Evolutionary conservation across 2,329 filamentous ascomycete species (phyloP).

Genomic region (Pseudogymnoascus sp.): DNA sequence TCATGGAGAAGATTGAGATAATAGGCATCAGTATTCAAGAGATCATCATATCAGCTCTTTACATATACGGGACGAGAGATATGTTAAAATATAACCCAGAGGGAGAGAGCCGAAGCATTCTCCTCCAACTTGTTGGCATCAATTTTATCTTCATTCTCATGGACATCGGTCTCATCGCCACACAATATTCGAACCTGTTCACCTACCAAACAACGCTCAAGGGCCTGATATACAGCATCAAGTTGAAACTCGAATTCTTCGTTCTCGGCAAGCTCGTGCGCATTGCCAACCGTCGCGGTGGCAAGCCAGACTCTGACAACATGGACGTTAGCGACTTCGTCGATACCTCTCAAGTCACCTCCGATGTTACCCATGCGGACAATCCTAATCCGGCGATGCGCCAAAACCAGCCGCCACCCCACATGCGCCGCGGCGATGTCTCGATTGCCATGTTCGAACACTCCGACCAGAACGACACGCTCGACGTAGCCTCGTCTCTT

Average conservation of each 20-base stretch:
- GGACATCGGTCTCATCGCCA: conserved; percentile 32
- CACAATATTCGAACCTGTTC: conserved; percentile 31
- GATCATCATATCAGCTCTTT: conserved; percentile 37
- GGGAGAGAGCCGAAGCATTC: conserved; percentile 23
- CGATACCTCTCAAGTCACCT: neutral
- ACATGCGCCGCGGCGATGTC: neutral
- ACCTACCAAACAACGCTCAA: conserved; percentile 32
- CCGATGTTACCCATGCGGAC: neutral
- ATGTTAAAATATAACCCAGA: conserved; percentile 7
- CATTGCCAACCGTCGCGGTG: neutral
- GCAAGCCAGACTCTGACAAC: neutral
- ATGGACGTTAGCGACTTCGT: conserved; percentile 2
- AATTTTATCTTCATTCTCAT: conserved; percentile 39
- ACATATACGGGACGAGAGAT: conserved; percentile 40
- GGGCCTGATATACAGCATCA: conserved; percentile 32
- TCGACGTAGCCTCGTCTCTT: neutral
- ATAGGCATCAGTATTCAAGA: conserved; percentile 38
- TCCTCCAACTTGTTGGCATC: conserved; percentile 37
- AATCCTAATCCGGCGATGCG: neutral
- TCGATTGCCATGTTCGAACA: conserved; percentile 7
- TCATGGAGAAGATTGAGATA: conserved; percentile 36
- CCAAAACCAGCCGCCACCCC: neutral
- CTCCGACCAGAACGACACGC: neutral
- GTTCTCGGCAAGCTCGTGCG: conserved; percentile 27
- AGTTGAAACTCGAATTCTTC: conserved; percentile 40